phyloP scores from a whole-genome alignment of 2,329 filamentous ascomycete species.

The Ploettnerulaceae sp. region DNA sequence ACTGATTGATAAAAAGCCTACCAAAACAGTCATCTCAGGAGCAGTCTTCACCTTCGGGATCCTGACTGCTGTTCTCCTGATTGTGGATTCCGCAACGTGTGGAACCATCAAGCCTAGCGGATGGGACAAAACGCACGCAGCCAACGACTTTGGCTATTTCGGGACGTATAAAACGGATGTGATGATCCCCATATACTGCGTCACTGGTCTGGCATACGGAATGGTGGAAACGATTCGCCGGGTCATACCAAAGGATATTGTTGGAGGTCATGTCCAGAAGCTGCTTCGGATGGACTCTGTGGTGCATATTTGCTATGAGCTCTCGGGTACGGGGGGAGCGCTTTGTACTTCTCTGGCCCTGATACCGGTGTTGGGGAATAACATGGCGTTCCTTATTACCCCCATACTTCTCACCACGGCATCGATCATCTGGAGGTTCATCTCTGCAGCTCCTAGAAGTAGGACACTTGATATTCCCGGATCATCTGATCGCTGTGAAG shows the following conservation, averaged over 20 bases:
- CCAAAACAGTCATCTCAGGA: constrained; percentile 1
- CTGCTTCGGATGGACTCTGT: constrained; percentile 4
- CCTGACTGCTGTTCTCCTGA: constrained; percentile 1
- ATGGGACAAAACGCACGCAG: neutral
- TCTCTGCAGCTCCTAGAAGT: neutral
- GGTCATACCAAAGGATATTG: constrained; percentile 3
- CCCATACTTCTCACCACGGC: neutral
- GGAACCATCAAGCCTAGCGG: neutral
- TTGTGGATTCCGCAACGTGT: constrained; percentile 2
- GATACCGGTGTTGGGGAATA: neutral
- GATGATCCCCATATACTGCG: constrained; percentile 2
- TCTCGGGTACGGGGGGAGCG: neutral
- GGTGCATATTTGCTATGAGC: constrained; percentile 4
- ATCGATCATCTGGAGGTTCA: neutral
- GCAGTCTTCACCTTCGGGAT: constrained; percentile 1
- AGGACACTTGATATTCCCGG: neutral
- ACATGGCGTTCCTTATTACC: constrained; percentile 5
- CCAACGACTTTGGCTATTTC: neutral
- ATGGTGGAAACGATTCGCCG: constrained; percentile 6
- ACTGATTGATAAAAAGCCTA: neutral
- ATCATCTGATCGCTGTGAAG: neutral
- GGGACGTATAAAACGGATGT: neutral
- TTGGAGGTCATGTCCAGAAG: constrained; percentile 1
- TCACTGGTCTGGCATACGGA: constrained; percentile 1
- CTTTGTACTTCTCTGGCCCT: neutral